phyloP scores from a whole-genome alignment of 176 grass and related monocot species.

The Microstegium vimineum region DNA sequence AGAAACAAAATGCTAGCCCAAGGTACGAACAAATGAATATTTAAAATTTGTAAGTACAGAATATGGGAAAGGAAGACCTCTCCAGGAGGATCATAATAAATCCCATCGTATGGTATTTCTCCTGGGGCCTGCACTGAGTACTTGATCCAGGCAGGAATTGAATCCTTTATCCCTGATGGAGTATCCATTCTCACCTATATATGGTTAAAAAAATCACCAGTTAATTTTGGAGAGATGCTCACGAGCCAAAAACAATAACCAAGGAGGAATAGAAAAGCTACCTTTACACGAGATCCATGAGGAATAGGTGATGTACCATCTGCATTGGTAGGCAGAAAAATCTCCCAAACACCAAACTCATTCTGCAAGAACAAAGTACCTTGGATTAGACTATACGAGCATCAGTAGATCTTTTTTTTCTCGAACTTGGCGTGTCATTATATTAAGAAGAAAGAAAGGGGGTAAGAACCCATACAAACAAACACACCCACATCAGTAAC shows the following conservation, averaged over 20 bases:
- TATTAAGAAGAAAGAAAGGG: not conserved
- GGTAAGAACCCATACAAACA: not conserved
- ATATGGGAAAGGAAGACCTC: constrained; percentile 38
- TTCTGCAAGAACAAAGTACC: constrained; percentile 55
- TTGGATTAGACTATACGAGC: constrained; percentile 7
- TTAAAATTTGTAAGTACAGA: constrained; percentile 1
- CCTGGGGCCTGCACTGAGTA: constrained; percentile 78
- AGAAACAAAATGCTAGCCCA: constrained; percentile 19
- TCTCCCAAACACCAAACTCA: constrained; percentile 87
- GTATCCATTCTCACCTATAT: constrained; percentile 91
- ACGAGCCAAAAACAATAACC: not conserved
- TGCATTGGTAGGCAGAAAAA: constrained; percentile 89
- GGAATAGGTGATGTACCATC: constrained; percentile 79
- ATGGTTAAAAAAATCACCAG: constrained; percentile 8
- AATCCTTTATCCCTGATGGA: constrained; percentile 90
- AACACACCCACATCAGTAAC: constrained; percentile 20
- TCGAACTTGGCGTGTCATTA: not conserved
- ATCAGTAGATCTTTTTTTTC: constrained; percentile 14
- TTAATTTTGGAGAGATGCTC: constrained; percentile 18
- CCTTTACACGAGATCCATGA: constrained; percentile 90
- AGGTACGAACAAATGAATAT: not conserved
- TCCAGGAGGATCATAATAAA: constrained; percentile 95
- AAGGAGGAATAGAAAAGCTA: constrained; percentile 25
- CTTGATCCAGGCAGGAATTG: constrained; percentile 98
- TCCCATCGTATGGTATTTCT: constrained; percentile 89